phyloP scores from a whole-genome alignment of 2,329 filamentous ascomycete species.

The Tolypocladium tundrense region DNA sequence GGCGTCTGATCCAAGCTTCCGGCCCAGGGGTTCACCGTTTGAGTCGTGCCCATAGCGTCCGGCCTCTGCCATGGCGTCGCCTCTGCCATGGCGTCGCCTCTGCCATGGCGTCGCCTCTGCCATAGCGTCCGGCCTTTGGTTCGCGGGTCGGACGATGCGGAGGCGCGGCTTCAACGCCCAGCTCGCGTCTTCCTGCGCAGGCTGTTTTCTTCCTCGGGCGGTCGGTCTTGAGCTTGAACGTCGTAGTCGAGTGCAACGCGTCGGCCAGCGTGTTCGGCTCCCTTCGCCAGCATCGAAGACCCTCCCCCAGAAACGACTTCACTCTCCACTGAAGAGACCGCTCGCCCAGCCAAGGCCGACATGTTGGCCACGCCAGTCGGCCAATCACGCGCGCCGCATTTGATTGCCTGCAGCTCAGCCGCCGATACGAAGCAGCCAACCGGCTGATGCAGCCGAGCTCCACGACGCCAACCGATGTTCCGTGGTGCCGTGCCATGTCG shows the following conservation, averaged over 20 bases:
- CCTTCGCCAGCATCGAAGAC: neutral
- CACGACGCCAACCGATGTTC: neutral
- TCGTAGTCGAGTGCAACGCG: neutral
- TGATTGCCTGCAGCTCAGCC: neutral
- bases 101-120: too few relatives aligned
- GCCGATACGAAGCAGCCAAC: slow-evolving; percentile 2
- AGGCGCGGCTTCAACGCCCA: neutral
- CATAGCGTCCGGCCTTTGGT: neutral
- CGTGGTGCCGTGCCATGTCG: neutral
- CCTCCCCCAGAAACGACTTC: neutral
- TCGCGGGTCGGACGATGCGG: neutral
- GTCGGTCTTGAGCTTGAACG: neutral
- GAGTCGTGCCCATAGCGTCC: neutral
- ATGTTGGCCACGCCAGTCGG: too few relatives aligned
- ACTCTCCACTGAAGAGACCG: neutral
- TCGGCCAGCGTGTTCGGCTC: neutral
- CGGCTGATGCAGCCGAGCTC: neutral
- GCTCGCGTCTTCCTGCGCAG: neutral
- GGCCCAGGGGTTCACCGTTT: neutral
- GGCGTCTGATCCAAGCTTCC: neutral
- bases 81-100: neutral
- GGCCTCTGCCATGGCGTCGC: neutral
- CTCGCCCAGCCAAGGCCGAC: neutral
- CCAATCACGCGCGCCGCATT: neutral
- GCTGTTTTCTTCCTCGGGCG: neutral